Percentiles rank a stretch among this genome's conserved stretches.
These are phyloP conservation scores for Heliophila coronopifolia DNA, from an alignment of 441 rosid genomes.

Conservation along the genomic window DNA sequence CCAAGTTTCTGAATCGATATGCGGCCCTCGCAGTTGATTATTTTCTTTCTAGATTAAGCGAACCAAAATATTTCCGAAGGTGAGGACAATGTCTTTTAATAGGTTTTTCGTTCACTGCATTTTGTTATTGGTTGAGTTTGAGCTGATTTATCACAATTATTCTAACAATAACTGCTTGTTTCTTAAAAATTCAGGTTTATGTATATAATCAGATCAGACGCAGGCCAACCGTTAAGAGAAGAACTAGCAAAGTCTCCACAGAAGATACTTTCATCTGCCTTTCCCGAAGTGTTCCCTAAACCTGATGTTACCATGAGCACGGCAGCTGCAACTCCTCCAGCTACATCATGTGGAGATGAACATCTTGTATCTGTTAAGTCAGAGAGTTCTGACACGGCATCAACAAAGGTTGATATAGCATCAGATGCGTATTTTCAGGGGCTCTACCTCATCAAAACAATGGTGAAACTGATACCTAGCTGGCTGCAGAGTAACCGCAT, in stretches of 20 bases:
- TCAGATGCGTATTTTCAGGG: conserved; percentile 96
- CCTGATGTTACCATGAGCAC: conserved; percentile 32
- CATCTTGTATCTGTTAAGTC: conserved; percentile 46
- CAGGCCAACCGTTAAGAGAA: conserved; percentile 92
- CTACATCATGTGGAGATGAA: conserved; percentile 62
- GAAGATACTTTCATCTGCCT: conserved; percentile 82
- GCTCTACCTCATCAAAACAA: conserved; percentile 85
- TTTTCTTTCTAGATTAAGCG: conserved; percentile 88
- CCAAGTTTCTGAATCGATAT: conserved; percentile 90
- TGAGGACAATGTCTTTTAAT: conserved; percentile 35
- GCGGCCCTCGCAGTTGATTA: conserved; percentile 91
- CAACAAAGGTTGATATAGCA: conserved; percentile 38
- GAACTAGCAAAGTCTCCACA: conserved; percentile 93
- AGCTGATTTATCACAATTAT: conserved; percentile 10
- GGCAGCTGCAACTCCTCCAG: conserved; percentile 45
- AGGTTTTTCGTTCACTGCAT: conserved; percentile 6
- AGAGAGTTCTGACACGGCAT: conserved; percentile 42
- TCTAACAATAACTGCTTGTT: conserved; percentile 13
- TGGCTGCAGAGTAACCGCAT: conserved; percentile 86
- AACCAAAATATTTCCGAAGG: conserved; percentile 95
- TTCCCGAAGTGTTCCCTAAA: conserved; percentile 71
- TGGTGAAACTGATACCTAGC: conserved; percentile 83
- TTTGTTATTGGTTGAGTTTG: conserved; percentile 4
- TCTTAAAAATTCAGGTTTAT: conserved; percentile 60
- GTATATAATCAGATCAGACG: conserved; percentile 93